Evolutionary conservation across 805 yeast species (phyloP).

Genomic region (Candida hungchunana): DNA sequence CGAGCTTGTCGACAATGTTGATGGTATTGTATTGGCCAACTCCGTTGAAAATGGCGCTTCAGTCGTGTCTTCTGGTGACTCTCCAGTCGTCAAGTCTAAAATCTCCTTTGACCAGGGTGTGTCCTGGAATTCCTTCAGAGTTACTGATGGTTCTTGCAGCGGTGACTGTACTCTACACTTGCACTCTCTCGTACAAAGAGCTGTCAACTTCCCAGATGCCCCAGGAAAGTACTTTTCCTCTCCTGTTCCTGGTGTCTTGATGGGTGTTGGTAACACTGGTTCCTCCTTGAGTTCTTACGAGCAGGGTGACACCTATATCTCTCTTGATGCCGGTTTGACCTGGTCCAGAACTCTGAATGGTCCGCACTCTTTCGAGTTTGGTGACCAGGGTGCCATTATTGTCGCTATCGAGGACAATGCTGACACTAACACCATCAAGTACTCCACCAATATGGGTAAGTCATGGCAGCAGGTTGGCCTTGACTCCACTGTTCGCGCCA

Average conservation of each 20-base stretch:
- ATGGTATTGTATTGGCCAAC: conserved; percentile 60
- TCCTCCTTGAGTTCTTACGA: conserved; percentile 20
- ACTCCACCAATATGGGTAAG: conserved; percentile 70
- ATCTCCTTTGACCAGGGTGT: conserved; percentile 38
- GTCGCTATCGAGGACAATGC: conserved; percentile 49
- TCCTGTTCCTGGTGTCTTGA: conserved; percentile 40
- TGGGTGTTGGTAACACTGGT: conserved; percentile 41
- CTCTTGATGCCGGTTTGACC: conserved; percentile 73
- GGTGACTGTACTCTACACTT: conserved; percentile 30
- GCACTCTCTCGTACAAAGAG: conserved; percentile 32
- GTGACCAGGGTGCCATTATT: conserved; percentile 75
- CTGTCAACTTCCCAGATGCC: conserved; percentile 16
- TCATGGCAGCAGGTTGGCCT: conserved; percentile 55
- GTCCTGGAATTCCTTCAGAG: conserved; percentile 29
- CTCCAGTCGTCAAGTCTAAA: conserved; percentile 24
- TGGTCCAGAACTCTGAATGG: conserved; percentile 58
- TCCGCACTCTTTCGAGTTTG: conserved; percentile 55
- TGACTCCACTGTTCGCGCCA: conserved; percentile 39
- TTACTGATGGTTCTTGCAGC: conserved; percentile 23
- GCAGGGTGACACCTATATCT: conserved; percentile 49
- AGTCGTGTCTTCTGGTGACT: conserved; percentile 7
- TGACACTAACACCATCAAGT: conserved; percentile 36
- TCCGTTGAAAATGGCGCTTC: conserved; percentile 21
- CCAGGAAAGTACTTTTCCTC: conserved; percentile 34
- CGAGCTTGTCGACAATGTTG: conserved; percentile 42